Evolutionary conservation across 2,329 filamentous ascomycete species (phyloP).

Genomic region (Leptographium flavum): DNA sequence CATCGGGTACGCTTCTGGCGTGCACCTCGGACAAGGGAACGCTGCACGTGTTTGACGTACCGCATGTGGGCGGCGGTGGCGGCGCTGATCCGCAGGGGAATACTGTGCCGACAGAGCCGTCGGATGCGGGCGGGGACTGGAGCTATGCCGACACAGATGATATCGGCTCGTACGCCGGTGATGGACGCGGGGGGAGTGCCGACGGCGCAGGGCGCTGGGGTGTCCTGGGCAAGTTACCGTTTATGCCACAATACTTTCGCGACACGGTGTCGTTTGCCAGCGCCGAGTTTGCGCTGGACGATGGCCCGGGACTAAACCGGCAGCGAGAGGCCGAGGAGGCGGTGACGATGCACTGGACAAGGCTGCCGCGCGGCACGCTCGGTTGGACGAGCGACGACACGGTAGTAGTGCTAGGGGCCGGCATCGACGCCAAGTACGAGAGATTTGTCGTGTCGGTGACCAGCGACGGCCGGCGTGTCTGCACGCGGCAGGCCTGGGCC

Average conservation of each 20-base stretch:
- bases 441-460: constrained; percentile 61
- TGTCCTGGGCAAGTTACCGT: constrained; percentile 65
- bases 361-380: constrained; percentile 67
- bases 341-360: constrained; percentile 32
- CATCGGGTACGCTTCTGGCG: constrained; percentile 64
- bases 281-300: constrained; percentile 69
- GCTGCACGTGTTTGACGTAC: constrained; percentile 83
- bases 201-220: constrained; percentile 63
- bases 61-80: constrained; percentile 18
- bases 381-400: constrained; percentile 70
- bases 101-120: constrained; percentile 2
- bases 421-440: constrained; percentile 74
- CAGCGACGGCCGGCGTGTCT: constrained; percentile 51
- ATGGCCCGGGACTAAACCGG: constrained; percentile 25
- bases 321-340: constrained; percentile 20
- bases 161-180: constrained; percentile 4
- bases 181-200: constrained; percentile 6
- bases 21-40: constrained; percentile 96
- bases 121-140: constrained; percentile 9
- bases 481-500: constrained; percentile 69
- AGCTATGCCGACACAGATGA: constrained; percentile 9
- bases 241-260: constrained; percentile 76
- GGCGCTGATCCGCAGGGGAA: not conserved
- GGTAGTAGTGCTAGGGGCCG: constrained; percentile 64
- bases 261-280: constrained; percentile 80